Percentiles rank a stretch among this genome's conserved stretches.
These are phyloP conservation scores for Plasmodium blacklocki DNA, from an alignment of 169 alveolate genomes.

Conservation along the genomic window DNA sequence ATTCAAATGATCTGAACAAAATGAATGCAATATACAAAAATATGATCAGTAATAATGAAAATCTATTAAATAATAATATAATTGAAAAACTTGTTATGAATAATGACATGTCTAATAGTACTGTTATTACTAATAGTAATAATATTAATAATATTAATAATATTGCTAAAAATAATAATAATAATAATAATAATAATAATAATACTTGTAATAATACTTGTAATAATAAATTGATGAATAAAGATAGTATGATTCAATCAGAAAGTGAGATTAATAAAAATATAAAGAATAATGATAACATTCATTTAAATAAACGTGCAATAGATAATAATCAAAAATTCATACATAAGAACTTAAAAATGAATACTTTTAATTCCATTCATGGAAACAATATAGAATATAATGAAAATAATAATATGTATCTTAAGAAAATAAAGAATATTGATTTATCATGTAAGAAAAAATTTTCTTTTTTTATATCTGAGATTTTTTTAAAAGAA, in stretches of 20 bases:
- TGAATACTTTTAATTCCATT: neutral
- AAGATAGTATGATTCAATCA: neutral
- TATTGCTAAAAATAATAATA: neutral
- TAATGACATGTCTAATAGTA: neutral
- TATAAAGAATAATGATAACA: neutral
- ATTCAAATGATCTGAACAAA: neutral
- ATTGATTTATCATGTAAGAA: slow-evolving; percentile 56
- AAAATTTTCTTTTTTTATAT: slow-evolving; percentile 64
- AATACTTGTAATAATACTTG: neutral
- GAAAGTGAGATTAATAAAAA: neutral
- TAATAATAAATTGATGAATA: neutral
- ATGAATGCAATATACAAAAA: neutral
- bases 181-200: neutral
- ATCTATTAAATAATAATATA: neutral
- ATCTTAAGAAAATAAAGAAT: slow-evolving; percentile 36
- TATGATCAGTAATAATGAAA: slow-evolving; percentile 10
- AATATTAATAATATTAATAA: neutral
- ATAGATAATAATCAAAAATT: slow-evolving; percentile 2
- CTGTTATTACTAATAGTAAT: neutral
- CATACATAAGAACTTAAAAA: neutral
- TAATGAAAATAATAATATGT: slow-evolving; percentile 18
- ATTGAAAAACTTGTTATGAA: neutral
- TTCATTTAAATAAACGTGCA: neutral
- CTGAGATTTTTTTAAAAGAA: slow-evolving; percentile 62
- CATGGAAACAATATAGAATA: neutral